These are phyloP conservation scores for Aureobasidium sp. DNA, from an alignment of 2,329 filamentous ascomycete species.

Conservation along the genomic window DNA sequence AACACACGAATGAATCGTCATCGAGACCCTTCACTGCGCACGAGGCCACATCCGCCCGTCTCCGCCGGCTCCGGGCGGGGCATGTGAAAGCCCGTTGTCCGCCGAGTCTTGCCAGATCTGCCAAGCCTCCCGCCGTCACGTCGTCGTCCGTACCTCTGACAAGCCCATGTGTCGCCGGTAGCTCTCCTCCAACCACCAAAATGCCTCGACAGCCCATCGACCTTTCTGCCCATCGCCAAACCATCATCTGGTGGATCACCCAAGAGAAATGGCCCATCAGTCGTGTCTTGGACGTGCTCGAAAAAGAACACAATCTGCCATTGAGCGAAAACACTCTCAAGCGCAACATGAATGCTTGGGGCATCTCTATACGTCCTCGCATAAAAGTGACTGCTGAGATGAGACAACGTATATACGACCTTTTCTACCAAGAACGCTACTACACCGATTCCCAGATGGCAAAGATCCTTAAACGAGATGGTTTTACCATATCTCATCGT, in stretches of 20 bases:
- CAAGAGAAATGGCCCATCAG: constrained; percentile 4
- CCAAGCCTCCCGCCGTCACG: not conserved
- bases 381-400: constrained; percentile 9
- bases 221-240: not conserved
- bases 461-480: constrained; percentile 10
- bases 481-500: not conserved
- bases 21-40: not conserved
- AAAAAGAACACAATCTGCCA: constrained; percentile 1
- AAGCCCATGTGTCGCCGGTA: not conserved
- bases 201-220: constrained; percentile 4
- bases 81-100: constrained; percentile 14
- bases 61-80: not conserved
- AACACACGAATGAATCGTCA: not conserved
- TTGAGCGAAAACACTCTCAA: constrained; percentile 2
- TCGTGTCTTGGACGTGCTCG: not conserved
- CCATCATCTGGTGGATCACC: constrained; percentile 10
- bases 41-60: not conserved
- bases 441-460: constrained; percentile 9
- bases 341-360: constrained; percentile 8
- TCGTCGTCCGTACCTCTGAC: too few relatives aligned
- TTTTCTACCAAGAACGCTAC: constrained; percentile 8
- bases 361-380: not conserved
- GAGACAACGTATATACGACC: constrained; percentile 9
- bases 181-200: not conserved
- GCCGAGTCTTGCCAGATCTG: not conserved